Evolutionary conservation across 805 yeast genomes (phyloP).

Genomic region (Nakazawaea peltata): DNA sequence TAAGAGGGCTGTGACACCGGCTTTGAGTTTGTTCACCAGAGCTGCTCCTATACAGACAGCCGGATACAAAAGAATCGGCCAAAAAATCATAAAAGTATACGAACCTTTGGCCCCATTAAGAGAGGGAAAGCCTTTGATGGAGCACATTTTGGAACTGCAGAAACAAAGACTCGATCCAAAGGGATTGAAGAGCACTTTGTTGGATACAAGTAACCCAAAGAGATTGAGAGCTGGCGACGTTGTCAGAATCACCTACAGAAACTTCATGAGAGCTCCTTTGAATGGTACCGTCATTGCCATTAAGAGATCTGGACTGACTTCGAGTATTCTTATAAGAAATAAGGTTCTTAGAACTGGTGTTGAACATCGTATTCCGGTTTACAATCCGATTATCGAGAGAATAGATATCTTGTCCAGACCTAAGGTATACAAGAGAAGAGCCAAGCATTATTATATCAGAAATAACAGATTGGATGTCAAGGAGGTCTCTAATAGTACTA

Average conservation of each 20-base stretch:
- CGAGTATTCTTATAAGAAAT: slow-evolving; percentile 76
- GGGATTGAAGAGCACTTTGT: slow-evolving; percentile 54
- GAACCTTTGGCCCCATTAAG: slow-evolving; percentile 44
- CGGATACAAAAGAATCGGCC: slow-evolving; percentile 7
- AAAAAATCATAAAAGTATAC: slow-evolving; percentile 24
- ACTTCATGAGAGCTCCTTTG: slow-evolving; percentile 51
- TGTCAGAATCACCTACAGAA: slow-evolving; percentile 62
- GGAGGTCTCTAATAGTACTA: slow-evolving; percentile 26
- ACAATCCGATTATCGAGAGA: slow-evolving; percentile 68
- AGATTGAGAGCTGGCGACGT: slow-evolving; percentile 75
- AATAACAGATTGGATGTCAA: slow-evolving; percentile 69
- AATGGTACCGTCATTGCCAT: slow-evolving; percentile 76
- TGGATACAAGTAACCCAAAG: slow-evolving; percentile 37
- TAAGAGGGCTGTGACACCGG: background rate
- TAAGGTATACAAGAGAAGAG: slow-evolving; percentile 61
- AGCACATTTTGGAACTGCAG: slow-evolving; percentile 42
- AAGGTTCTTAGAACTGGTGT: slow-evolving; percentile 78
- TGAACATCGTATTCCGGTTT: slow-evolving; percentile 74
- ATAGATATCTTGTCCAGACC: slow-evolving; percentile 77
- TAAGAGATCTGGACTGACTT: slow-evolving; percentile 62
- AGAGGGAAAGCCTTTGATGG: slow-evolving; percentile 35
- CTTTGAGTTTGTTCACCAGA: background rate
- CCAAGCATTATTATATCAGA: slow-evolving; percentile 87
- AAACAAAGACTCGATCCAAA: slow-evolving; percentile 58
- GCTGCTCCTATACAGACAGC: slow-evolving; percentile 1